A percentile compares a stretch with the other conserved stretches of the same genome.
Conservation (phyloP, 345 rosid species). For the Viola odorata region DNA sequence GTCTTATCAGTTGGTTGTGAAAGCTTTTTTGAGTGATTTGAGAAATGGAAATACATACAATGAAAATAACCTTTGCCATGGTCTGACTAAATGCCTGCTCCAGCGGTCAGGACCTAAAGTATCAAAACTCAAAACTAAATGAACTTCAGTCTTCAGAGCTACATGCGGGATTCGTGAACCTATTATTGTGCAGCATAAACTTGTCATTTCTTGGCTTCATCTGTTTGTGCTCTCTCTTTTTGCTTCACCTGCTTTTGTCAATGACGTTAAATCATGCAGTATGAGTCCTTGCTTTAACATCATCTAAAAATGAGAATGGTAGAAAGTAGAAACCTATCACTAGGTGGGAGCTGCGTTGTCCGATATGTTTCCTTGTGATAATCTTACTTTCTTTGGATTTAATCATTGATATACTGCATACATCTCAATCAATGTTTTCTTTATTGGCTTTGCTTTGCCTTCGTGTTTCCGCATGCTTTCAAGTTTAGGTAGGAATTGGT, state of each 20-base stretch:
- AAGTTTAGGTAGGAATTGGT: no score
- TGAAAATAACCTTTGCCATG: neutral
- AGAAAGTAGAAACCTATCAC: neutral
- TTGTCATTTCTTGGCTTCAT: neutral
- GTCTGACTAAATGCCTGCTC: no score
- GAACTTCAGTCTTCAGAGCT: no score
- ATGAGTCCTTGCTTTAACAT: neutral
- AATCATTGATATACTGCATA: neutral
- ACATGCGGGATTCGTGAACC: no score
- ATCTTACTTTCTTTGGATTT: neutral
- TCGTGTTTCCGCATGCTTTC: neutral
- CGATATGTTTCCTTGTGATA: neutral
- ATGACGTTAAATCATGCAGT: slow-evolving; percentile 2
- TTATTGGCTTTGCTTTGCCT: neutral
- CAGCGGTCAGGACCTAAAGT: no score
- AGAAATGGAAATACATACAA: neutral
- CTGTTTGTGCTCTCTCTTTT: neutral
- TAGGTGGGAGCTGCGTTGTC: neutral
- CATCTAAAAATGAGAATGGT: neutral
- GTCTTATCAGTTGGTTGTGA: neutral
- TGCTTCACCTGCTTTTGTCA: neutral
- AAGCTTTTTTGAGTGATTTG: neutral
- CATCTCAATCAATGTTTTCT: neutral
- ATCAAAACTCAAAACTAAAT: no score
- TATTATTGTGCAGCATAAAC: no score